A percentile compares a stretch with the other conserved stretches of the same genome.
These are phyloP conservation scores for Pichia membranifaciens DNA, from an alignment of 805 yeast genomes.

Conservation along the genomic window DNA sequence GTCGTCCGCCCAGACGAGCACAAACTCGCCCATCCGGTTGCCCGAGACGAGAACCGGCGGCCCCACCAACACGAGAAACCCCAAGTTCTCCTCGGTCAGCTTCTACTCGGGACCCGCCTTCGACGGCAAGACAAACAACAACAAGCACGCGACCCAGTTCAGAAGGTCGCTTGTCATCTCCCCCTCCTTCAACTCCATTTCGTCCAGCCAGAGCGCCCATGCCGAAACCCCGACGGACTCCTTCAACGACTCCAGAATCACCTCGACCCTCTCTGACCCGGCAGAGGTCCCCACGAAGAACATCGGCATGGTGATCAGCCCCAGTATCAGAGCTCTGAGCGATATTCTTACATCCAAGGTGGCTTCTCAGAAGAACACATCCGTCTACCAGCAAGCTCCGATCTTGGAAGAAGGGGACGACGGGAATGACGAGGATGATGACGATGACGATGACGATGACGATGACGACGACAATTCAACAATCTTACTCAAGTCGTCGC, in stretches of 20 bases:
- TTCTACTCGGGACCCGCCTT: slow-evolving; percentile 28
- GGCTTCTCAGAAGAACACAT: not conserved
- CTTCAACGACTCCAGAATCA: slow-evolving; percentile 2
- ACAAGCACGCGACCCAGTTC: slow-evolving; percentile 26
- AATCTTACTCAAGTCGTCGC: not conserved
- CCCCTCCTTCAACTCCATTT: slow-evolving; percentile 28
- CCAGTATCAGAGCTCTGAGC: slow-evolving; percentile 32
- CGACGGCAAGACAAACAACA: slow-evolving; percentile 7
- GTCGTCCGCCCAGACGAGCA: slow-evolving; percentile 34
- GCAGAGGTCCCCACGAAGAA: slow-evolving; percentile 28
- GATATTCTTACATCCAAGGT: slow-evolving; percentile 28
- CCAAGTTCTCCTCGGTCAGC: slow-evolving; percentile 17
- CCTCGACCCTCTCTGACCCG: not conserved
- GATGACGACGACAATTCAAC: slow-evolving; percentile 1
- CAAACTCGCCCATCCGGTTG: slow-evolving; percentile 23
- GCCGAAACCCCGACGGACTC: slow-evolving; percentile 3
- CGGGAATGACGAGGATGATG: slow-evolving; percentile 2
- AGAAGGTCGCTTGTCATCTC: slow-evolving; percentile 30
- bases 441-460: slow-evolving; percentile 11
- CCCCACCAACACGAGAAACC: not conserved
- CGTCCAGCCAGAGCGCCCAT: slow-evolving; percentile 2
- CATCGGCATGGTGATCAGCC: slow-evolving; percentile 31
- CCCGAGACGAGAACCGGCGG: not conserved
- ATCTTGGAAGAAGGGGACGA: slow-evolving; percentile 15
- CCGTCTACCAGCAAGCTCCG: not conserved